Conservation (phyloP, 257 asterid species). For the Cordia subcordata region DNA sequence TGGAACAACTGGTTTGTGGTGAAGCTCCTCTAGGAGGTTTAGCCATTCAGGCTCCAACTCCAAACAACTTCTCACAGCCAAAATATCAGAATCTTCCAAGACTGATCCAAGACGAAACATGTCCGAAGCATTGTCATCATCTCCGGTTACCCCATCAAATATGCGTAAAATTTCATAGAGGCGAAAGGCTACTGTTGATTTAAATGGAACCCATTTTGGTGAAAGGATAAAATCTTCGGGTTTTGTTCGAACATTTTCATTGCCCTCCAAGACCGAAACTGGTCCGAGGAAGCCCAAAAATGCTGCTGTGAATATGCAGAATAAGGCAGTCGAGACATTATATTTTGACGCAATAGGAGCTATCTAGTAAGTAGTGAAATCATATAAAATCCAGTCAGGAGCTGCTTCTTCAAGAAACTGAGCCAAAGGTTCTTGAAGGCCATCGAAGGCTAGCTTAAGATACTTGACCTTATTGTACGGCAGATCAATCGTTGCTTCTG, state of each 20-base stretch:
- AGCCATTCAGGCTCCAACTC: slow-evolving; percentile 30
- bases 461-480: slow-evolving; percentile 20
- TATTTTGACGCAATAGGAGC: slow-evolving; percentile 16
- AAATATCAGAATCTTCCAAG: neutral
- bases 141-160: neutral
- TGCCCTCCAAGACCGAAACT: slow-evolving; percentile 4
- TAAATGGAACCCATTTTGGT: slow-evolving; percentile 27
- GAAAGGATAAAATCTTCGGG: slow-evolving; percentile 22
- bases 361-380: slow-evolving; percentile 29
- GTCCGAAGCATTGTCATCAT: slow-evolving; percentile 11
- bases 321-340: slow-evolving; percentile 8
- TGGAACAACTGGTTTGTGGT: slow-evolving; percentile 15
- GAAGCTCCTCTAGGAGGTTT: slow-evolving; percentile 10
- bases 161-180: slow-evolving; percentile 16
- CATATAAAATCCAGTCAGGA: slow-evolving; percentile 34
- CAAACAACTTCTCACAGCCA: slow-evolving; percentile 19
- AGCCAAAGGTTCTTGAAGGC: slow-evolving; percentile 19
- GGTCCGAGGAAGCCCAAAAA: slow-evolving; percentile 14
- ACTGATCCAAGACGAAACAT: neutral
- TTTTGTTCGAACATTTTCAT: slow-evolving; percentile 5
- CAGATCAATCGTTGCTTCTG: slow-evolving; percentile 29
- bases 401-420: slow-evolving; percentile 9
- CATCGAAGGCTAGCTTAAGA: slow-evolving; percentile 33
- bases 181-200: slow-evolving; percentile 16
- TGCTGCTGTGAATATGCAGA: slow-evolving; percentile 9